These are phyloP conservation scores for Drosera spatulata DNA, from an alignment of 179 eudicot genomes.

Conservation along the genomic window DNA sequence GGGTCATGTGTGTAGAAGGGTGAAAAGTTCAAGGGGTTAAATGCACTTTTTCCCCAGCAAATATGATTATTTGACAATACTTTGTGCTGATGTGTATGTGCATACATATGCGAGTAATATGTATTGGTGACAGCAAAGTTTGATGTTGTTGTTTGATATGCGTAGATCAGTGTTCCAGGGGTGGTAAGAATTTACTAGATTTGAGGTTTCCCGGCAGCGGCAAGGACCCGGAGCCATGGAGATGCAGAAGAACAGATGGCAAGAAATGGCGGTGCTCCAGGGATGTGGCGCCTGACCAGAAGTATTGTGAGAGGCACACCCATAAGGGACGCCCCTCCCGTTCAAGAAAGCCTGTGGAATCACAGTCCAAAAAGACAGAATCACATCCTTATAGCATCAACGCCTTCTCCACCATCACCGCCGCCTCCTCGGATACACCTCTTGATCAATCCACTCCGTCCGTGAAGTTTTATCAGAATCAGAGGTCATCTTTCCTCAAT, in stretches of 20 bases:
- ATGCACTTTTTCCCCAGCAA: no score
- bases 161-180: not conserved
- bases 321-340: slow-evolving; percentile 75
- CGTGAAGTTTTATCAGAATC: not conserved
- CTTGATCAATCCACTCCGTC: not conserved
- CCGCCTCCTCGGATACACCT: not conserved
- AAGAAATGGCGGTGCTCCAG: slow-evolving; percentile 12
- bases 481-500: not conserved
- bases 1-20: no score
- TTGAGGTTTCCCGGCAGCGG: slow-evolving; percentile 29
- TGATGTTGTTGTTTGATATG: not conserved
- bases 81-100: not conserved
- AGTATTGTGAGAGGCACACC: slow-evolving; percentile 86
- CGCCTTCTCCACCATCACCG: not conserved
- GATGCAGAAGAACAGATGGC: slow-evolving; percentile 97
- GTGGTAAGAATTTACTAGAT: not conserved
- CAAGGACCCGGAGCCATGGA: slow-evolving; percentile 67
- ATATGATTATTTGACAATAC: no score
- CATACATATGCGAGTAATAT: not conserved
- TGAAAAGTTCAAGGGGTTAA: no score
- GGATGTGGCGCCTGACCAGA: slow-evolving; percentile 77
- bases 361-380: slow-evolving; percentile 6
- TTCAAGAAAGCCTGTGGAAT: slow-evolving; percentile 99
- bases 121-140: not conserved
- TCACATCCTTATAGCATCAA: slow-evolving; percentile 3